Percentiles rank a stretch among this genome's conserved stretches.
Conservation (phyloP, 495 filamentous ascomycete genomes). For the Cryomyces antarcticus region DNA sequence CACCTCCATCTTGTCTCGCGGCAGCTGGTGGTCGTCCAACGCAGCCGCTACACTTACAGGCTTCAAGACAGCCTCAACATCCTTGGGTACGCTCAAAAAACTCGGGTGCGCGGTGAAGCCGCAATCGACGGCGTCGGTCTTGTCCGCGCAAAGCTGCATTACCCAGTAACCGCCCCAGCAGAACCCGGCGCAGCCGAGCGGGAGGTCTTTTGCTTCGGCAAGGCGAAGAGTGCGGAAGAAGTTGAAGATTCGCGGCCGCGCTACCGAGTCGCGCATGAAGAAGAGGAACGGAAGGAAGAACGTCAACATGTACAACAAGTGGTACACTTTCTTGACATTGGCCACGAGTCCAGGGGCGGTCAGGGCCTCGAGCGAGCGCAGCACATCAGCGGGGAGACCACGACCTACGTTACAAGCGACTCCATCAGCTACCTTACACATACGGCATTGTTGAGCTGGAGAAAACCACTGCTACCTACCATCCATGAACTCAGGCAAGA, state of each 20-base stretch:
- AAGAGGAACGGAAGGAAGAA: constrained; percentile 7
- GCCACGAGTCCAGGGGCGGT: constrained; percentile 5
- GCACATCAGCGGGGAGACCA: constrained; percentile 3
- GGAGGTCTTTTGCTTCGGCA: constrained; percentile 8
- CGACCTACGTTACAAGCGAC: not conserved
- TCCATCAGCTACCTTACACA: too few species aligned
- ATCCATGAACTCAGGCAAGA: constrained; percentile 11
- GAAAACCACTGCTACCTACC: constrained; percentile 2
- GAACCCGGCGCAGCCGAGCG: constrained; percentile 15
- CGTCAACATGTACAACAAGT: constrained; percentile 6
- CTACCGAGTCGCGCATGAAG: constrained; percentile 1
- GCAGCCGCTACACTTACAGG: constrained; percentile 37
- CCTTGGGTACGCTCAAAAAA: constrained; percentile 27
- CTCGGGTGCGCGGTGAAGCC: constrained; percentile 36
- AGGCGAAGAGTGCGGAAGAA: constrained; percentile 10
- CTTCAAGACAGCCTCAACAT: constrained; percentile 29
- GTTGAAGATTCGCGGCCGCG: constrained; percentile 7
- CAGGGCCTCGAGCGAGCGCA: constrained; percentile 10
- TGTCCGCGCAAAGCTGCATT: constrained; percentile 10
- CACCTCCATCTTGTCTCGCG: constrained; percentile 17
- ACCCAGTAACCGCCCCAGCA: constrained; percentile 15
- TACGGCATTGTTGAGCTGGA: too few species aligned
- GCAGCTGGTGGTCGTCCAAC: constrained; percentile 28
- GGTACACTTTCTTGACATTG: constrained; percentile 7
- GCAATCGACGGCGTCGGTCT: constrained; percentile 21